A percentile compares a stretch with the other conserved stretches of the same genome.
These are phyloP conservation scores for Fagus crenata DNA, from an alignment of 306 rosid species.

Conservation along the genomic window DNA sequence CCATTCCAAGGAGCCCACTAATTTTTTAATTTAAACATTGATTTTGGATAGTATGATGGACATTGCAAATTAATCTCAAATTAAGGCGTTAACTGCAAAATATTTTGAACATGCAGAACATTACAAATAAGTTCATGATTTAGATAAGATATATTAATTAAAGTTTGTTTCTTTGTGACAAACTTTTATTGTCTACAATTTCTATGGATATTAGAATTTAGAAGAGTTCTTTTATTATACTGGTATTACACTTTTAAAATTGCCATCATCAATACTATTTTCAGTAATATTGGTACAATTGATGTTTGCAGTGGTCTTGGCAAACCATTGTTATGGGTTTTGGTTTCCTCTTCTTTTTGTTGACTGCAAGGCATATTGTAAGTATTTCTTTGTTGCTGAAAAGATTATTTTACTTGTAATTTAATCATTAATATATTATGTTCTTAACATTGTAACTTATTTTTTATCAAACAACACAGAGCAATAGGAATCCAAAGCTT, in stretches of 20 bases:
- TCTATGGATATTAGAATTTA: slow-evolving; percentile 20
- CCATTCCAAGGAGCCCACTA: too few species aligned
- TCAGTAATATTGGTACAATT: slow-evolving; percentile 7
- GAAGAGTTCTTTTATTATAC: slow-evolving; percentile 16
- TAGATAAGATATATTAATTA: too few species aligned
- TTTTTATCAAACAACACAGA: slow-evolving; percentile 44
- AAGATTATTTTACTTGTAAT: not conserved
- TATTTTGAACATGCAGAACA: too few species aligned
- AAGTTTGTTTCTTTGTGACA: slow-evolving; percentile 6
- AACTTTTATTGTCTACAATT: not conserved
- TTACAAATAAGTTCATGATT: too few species aligned
- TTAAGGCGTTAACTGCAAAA: too few species aligned
- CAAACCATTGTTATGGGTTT: slow-evolving; percentile 76
- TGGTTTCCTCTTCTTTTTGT: slow-evolving; percentile 60
- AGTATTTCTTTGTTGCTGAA: slow-evolving; percentile 31
- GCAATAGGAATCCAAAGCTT: slow-evolving; percentile 74
- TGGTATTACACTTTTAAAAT: not conserved
- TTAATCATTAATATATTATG: not conserved
- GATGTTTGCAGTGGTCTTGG: slow-evolving; percentile 88
- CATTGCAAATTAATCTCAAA: too few species aligned
- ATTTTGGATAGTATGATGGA: too few species aligned
- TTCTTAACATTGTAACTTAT: not conserved
- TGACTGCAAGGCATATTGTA: slow-evolving; percentile 77
- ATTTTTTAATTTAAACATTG: too few species aligned
- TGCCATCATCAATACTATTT: not conserved